phyloP scores from a whole-genome alignment of 306 rosid species.

The Lagenaria siceraria region DNA sequence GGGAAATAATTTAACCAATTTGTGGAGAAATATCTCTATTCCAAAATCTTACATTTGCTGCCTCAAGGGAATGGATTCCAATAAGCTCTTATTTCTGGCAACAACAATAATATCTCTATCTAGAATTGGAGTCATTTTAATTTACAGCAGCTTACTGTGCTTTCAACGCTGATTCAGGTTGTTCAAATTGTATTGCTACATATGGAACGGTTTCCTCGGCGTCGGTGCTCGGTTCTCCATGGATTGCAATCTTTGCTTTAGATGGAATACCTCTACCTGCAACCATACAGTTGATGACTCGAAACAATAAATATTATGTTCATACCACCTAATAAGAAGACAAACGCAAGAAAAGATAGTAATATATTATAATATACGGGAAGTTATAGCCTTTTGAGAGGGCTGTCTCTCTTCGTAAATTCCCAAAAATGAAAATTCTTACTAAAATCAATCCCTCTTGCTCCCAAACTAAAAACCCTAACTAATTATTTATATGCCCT shows the following conservation, averaged over 20 bases:
- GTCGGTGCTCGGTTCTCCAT: conserved; percentile 85
- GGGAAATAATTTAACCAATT: too few relatives aligned
- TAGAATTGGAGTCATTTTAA: not conserved
- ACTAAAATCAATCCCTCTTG: too few relatives aligned
- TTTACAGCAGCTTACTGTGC: not conserved
- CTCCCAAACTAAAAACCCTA: too few relatives aligned
- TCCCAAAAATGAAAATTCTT: too few relatives aligned
- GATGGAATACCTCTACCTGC: conserved; percentile 91
- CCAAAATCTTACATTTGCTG: not conserved
- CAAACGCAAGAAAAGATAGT: too few relatives aligned
- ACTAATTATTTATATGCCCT: too few relatives aligned
- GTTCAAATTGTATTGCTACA: conserved; percentile 3
- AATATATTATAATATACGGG: too few relatives aligned
- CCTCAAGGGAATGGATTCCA: not conserved
- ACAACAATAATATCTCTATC: not conserved
- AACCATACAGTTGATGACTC: not conserved
- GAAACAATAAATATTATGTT: not conserved
- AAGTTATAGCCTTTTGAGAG: too few relatives aligned
- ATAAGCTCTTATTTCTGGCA: not conserved
- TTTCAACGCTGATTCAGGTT: not conserved
- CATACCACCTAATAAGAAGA: too few relatives aligned
- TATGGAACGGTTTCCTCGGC: conserved; percentile 83
- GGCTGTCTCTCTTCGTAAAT: too few relatives aligned
- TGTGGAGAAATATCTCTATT: not conserved
- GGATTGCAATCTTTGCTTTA: conserved; percentile 85